Conservation (phyloP, 2,329 filamentous ascomycete genomes). For the Xylaria multiplex region DNA sequence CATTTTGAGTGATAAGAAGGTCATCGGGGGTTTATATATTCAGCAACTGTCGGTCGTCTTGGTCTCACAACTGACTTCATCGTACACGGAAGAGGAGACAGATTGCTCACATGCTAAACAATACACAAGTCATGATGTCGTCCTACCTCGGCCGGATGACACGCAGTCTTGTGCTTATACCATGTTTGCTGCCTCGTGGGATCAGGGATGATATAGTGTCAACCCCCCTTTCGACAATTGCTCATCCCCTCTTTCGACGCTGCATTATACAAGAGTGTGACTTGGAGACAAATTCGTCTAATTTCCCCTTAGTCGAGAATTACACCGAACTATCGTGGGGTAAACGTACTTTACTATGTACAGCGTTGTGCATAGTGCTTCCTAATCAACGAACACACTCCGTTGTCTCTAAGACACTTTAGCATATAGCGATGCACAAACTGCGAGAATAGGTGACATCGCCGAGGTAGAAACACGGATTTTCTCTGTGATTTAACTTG, state of each 20-base stretch:
- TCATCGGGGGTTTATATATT: slow-evolving; percentile 28
- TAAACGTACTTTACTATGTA: neutral
- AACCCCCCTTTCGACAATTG: slow-evolving; percentile 2
- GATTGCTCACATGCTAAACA: slow-evolving; percentile 12
- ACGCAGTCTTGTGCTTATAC: neutral
- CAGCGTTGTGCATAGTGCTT: neutral
- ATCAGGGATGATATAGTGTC: neutral
- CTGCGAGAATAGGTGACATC: neutral
- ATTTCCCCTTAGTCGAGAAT: neutral
- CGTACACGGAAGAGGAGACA: neutral
- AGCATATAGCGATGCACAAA: neutral
- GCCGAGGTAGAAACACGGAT: slow-evolving; percentile 4
- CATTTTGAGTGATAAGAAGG: slow-evolving; percentile 10
- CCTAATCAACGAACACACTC: neutral
- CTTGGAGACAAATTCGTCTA: neutral
- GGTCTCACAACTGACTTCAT: neutral
- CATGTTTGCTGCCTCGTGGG: slow-evolving; percentile 3
- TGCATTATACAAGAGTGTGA: neutral
- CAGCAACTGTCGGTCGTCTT: neutral
- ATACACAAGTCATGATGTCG: neutral
- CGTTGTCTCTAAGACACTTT: neutral
- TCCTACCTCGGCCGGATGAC: slow-evolving; percentile 11
- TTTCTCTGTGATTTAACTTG: neutral
- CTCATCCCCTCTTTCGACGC: neutral
- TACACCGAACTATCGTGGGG: neutral